Base-by-base conservation (phyloP, 352 stramenopile species). In the Phytopythium aichiense region DNA sequence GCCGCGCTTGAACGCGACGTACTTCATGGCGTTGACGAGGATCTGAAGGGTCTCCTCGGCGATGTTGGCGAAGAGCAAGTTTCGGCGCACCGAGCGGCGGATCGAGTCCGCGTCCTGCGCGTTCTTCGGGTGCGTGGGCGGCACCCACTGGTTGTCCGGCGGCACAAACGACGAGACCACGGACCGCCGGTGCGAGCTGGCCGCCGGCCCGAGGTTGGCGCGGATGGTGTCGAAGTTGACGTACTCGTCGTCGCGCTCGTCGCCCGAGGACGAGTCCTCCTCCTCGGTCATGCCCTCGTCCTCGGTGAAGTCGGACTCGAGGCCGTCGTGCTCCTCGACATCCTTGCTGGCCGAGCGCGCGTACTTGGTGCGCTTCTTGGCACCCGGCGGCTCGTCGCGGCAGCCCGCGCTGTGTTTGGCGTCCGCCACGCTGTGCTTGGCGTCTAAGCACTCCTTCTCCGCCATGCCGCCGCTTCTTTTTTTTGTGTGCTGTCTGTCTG, bases 21-120 rank as follows among this genome's bases (percentile, higher is more conserved):
- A 86, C 63, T 87, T 75, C 81, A 91, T 91, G n/a, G 81, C 81
- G 55, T 88, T 61, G 33, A 91, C 73, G 15, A 91, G 69, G 53
- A 89, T 69, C 67, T 87, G 64, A n/a, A 87, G 55, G 13, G 76
- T 87, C 56, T 87, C 75, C 42, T 91, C 76, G 18, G 75, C 74
- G 43, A 89, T 77, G 68, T 88, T 85, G 48, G 76, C 66, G 46
- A 91, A 91, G 5, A 91, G 71, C 59, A 88, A 55, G 51, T 91
- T 91, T 43, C 79, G 73, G 7, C 74, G 69, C 55, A 91, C 71
- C 0, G 79, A 87, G 43, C 67, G 64, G 20, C 79, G 77, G 58
- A 91, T 89, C n/a, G 73, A 66, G 16, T 70, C 71, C 2, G 73
- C 71, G 35, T 91, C 79, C 40, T 74, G 68, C 4, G 62, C 51